Base-by-base conservation (phyloP, 2,329 filamentous ascomycete genomes). In the Colletotrichum somersetense region DNA sequence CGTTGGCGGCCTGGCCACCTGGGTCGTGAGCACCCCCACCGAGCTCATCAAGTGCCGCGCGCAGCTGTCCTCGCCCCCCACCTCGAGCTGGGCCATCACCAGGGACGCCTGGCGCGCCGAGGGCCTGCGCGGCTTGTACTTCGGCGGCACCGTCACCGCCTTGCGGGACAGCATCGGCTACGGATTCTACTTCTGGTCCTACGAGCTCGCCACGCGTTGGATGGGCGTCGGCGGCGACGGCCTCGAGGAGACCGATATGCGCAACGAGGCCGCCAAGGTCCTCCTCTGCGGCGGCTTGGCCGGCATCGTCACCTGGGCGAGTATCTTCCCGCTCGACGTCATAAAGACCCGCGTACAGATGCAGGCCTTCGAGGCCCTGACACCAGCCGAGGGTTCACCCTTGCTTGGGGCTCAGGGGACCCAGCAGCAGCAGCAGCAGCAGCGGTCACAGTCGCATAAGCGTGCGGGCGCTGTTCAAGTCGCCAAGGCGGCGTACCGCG, bases 141-240 rank as follows among this genome's bases (percentile, higher is more conserved):
- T 91, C 73, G 96, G 95, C 26, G 96, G 96, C 26, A 85, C 84
- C 0, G 90, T 98, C 20, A 98, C 96, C 0, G 93, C 92, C 65
- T 79, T 96, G 52, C 88, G 96, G 62, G 96, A 98, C 81, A 92
- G 92, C 70, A 89, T 98, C 67, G 96, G 96, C n/a, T 98, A 98
- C 82, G 96, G 95, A 0, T 98, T 98, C 81, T 98, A 98, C 79
- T 98, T 98, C 81, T 97, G 93, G 93, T 92, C 92, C 1, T 98
- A 98, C 78, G 93, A 97, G 81, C 84, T 95, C 71, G 89, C 87
- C 74, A 94, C 92, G 74, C 87, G 89, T 46, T 83, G 85, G 66
- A 85, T 91, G 80, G 83, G 84, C 23, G 82, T 82, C 4, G 63
- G 75, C 8, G 71, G 71, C 3, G 71, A 71, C 14, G 57, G 42